A percentile compares a stretch with the other conserved stretches of the same genome.
These are phyloP conservation scores for Rhodotorula sp. DNA, from an alignment of 1,284 basidiomycete species.

Conservation along the genomic window DNA sequence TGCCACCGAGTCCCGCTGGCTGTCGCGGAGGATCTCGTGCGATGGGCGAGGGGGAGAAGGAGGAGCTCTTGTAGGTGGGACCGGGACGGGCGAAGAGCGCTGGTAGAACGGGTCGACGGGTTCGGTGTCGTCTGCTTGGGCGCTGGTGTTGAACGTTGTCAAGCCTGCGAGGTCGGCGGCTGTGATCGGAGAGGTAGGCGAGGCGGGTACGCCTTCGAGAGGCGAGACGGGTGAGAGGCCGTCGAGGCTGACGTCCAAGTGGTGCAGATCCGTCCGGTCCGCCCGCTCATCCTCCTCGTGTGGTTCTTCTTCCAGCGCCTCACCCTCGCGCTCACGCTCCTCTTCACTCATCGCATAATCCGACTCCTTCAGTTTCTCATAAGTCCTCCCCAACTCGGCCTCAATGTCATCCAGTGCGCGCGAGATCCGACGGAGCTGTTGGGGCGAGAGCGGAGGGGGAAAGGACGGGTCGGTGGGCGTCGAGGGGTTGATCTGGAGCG, in stretches of 20 bases:
- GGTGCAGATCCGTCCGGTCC: background rate
- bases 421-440: conserved; percentile 18
- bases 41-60: background rate
- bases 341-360: background rate
- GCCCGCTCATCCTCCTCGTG: background rate
- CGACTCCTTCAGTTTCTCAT: background rate
- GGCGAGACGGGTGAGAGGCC: background rate
- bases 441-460: background rate
- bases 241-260: background rate
- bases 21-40: background rate
- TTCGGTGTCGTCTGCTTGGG: conserved; percentile 18
- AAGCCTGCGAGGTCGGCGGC: conserved; percentile 4
- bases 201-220: background rate
- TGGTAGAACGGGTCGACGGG: conserved; percentile 21
- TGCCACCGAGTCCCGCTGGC: no score
- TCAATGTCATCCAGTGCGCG: conserved; percentile 18
- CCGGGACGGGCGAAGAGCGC: background rate
- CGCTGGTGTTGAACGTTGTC: background rate
- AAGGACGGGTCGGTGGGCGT: background rate
- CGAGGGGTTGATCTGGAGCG: background rate
- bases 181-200: conserved; percentile 17
- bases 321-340: background rate
- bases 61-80: background rate
- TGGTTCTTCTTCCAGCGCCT: background rate
- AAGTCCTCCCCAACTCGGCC: conserved; percentile 5